Evolutionary conservation across 2,329 filamentous ascomycete species (phyloP).

Genomic region (Hypoxylon sp.): DNA sequence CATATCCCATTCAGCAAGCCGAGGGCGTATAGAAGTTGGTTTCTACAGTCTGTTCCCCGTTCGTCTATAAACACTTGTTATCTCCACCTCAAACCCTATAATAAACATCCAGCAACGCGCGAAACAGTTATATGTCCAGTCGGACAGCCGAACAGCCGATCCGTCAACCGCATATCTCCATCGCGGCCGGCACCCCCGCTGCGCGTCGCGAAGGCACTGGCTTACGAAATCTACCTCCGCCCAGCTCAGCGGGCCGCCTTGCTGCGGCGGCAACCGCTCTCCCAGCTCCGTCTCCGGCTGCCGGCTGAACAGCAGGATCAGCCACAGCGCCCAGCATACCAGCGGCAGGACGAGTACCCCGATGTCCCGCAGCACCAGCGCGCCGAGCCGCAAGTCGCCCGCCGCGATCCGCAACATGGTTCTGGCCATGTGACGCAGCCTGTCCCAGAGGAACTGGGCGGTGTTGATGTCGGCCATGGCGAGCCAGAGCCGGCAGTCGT

Average conservation of each 20-base stretch:
- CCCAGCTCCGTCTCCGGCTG: neutral
- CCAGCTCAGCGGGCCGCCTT: constrained; percentile 6
- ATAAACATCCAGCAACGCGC: neutral
- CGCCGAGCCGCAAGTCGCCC: neutral
- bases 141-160: neutral
- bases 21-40: neutral
- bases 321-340: neutral
- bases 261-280: neutral
- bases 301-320: neutral
- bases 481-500: too few relatives aligned
- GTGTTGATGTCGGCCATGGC: neutral
- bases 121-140: neutral
- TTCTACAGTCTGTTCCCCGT: neutral
- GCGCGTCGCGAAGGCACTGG: neutral
- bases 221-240: neutral
- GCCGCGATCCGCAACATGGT: neutral
- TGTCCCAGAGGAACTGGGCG: too few relatives aligned
- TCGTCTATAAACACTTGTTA: neutral
- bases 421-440: too few relatives aligned
- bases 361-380: neutral
- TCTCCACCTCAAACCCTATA: neutral
- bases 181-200: neutral
- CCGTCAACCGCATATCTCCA: constrained; percentile 7
- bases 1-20: neutral
- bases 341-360: neutral